Evolutionary conservation across 495 filamentous ascomycete species (phyloP).

Genomic region (Podospora didyma): DNA sequence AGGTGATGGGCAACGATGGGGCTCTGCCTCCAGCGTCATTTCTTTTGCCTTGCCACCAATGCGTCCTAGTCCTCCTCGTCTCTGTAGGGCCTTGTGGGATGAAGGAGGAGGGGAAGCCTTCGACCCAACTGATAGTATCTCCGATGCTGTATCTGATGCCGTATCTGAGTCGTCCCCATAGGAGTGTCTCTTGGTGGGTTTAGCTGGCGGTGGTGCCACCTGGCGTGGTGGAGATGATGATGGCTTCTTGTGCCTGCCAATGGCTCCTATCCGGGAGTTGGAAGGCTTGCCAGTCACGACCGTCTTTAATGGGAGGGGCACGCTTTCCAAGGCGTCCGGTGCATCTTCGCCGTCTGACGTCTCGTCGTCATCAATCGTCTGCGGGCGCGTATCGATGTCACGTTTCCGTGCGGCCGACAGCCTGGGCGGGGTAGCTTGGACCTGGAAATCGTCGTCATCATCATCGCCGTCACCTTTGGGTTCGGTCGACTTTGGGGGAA

Average conservation of each 20-base stretch:
- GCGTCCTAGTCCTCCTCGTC: conserved; percentile 32
- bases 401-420: conserved; percentile 18
- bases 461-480: conserved; percentile 8
- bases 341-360: conserved; percentile 34
- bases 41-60: conserved; percentile 37
- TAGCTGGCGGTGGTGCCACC: conserved; percentile 4
- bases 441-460: conserved; percentile 47
- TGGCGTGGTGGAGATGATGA: conserved; percentile 10
- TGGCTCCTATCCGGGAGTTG: conserved; percentile 19
- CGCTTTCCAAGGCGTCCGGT: conserved; percentile 14
- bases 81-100: conserved; percentile 19
- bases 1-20: conserved; percentile 17
- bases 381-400: conserved; percentile 1
- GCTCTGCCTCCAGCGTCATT: conserved; percentile 1
- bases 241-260: conserved; percentile 24
- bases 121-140: conserved; percentile 21
- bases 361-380: conserved; percentile 26
- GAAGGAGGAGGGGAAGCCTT: conserved; percentile 3
- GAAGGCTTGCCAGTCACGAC: background rate
- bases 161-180: conserved; percentile 31
- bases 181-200: background rate
- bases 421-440: conserved; percentile 44
- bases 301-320: conserved; percentile 2
- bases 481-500: background rate
- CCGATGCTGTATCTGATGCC: conserved; percentile 43